These are phyloP conservation scores for Globisporangium camurandrum DNA, from an alignment of 352 stramenopile genomes.

Conservation along the genomic window DNA sequence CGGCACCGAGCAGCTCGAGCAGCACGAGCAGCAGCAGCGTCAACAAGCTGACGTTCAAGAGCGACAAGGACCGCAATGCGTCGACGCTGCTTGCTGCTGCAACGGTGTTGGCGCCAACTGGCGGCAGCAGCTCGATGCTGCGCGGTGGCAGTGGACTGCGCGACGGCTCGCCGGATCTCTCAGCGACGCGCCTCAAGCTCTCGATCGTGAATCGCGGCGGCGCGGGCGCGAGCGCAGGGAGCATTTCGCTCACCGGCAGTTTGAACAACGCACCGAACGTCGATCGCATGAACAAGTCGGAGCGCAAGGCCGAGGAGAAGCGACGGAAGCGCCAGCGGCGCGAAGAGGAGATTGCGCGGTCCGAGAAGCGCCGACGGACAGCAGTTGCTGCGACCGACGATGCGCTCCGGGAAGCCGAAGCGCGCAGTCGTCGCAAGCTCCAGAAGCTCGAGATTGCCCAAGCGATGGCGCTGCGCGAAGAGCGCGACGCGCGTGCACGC, in stretches of 20 bases:
- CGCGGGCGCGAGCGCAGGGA: not conserved
- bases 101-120: slow-evolving; percentile 2
- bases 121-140: not conserved
- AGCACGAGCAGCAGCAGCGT: not conserved
- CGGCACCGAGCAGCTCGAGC: slow-evolving; percentile 9
- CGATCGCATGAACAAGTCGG: slow-evolving; percentile 77
- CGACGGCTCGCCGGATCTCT: slow-evolving; percentile 19
- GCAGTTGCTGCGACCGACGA: slow-evolving; percentile 75
- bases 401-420: slow-evolving; percentile 69
- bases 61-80: slow-evolving; percentile 6
- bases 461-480: slow-evolving; percentile 49
- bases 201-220: slow-evolving; percentile 46
- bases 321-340: slow-evolving; percentile 57
- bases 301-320: slow-evolving; percentile 83
- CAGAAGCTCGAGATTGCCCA: slow-evolving; percentile 67
- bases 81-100: slow-evolving; percentile 1
- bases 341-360: slow-evolving; percentile 72
- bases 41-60: slow-evolving; percentile 1
- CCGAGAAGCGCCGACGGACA: slow-evolving; percentile 69
- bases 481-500: slow-evolving; percentile 41
- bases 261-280: slow-evolving; percentile 37
- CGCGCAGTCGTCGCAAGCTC: slow-evolving; percentile 52
- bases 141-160: not conserved
- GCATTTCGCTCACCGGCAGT: not conserved
- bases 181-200: slow-evolving; percentile 50